Evolutionary conservation across 2,329 filamentous ascomycete species (phyloP).

Genomic region (Fusarium tanahbumbuense): DNA sequence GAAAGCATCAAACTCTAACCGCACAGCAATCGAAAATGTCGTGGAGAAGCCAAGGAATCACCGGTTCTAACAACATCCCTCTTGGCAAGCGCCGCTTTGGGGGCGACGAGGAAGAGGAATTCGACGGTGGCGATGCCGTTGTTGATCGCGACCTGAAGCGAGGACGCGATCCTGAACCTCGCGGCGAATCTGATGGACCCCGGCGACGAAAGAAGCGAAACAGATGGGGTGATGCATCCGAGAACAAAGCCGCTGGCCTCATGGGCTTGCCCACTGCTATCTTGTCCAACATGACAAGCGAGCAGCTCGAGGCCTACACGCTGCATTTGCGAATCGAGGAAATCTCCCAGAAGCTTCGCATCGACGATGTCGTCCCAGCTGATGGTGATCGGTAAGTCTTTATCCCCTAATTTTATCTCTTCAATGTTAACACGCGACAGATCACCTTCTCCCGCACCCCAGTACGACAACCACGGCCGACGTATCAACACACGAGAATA

Average conservation of each 20-base stretch:
- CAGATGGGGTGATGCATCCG: conserved; percentile 95
- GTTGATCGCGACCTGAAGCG: conserved; percentile 74
- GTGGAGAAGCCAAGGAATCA: conserved; percentile 84
- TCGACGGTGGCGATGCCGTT: conserved; percentile 52
- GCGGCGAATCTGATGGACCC: conserved; percentile 77
- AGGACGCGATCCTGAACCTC: conserved; percentile 89
- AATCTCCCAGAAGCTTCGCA: conserved; percentile 98
- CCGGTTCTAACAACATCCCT: conserved; percentile 97
- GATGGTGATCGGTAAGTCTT: conserved; percentile 88
- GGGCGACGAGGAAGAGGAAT: conserved; percentile 61
- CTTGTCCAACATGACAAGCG: conserved; percentile 96
- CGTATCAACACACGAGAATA: conserved; percentile 99
- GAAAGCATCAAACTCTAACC: conserved; percentile 9
- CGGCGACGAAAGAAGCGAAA: conserved; percentile 98
- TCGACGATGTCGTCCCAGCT: conserved; percentile 97
- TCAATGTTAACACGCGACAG: conserved; percentile 59
- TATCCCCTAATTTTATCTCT: not conserved
- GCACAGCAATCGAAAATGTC: conserved; percentile 60
- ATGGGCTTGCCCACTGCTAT: conserved; percentile 98
- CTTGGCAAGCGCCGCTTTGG: conserved; percentile 87
- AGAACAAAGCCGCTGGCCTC: conserved; percentile 97
- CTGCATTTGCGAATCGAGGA: conserved; percentile 97
- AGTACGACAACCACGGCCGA: conserved; percentile 99
- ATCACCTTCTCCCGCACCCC: conserved; percentile 93
- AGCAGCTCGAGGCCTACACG: conserved; percentile 97